Conservation (phyloP, 805 yeast species). For the Yamadazyma sp. region DNA sequence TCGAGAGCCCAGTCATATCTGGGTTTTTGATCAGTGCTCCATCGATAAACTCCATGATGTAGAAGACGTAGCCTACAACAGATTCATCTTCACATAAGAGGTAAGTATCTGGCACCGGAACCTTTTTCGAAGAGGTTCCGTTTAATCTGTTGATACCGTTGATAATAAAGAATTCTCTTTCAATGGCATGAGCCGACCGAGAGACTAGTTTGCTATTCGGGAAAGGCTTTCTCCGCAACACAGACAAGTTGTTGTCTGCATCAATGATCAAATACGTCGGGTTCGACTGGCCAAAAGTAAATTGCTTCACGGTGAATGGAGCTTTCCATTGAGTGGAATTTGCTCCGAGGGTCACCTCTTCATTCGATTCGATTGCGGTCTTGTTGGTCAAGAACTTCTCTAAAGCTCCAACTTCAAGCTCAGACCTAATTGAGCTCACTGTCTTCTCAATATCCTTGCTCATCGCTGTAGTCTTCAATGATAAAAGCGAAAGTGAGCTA, state of each 20-base stretch:
- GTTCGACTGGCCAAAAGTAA: conserved; percentile 62
- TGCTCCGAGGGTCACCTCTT: conserved; percentile 23
- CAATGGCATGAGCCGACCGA: conserved; percentile 61
- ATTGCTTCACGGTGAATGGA: conserved; percentile 47
- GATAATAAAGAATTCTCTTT: conserved; percentile 56
- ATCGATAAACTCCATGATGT: conserved; percentile 58
- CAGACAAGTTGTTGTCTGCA: conserved; percentile 38
- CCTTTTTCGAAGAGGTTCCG: conserved; percentile 24
- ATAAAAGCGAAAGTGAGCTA: not conserved
- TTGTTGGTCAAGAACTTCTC: conserved; percentile 20
- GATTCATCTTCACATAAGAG: conserved; percentile 57
- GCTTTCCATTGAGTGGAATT: conserved; percentile 20
- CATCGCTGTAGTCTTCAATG: conserved; percentile 8
- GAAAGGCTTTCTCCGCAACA: conserved; percentile 58
- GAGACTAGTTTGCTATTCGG: conserved; percentile 49
- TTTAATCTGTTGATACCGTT: conserved; percentile 34
- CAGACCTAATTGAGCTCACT: conserved; percentile 36
- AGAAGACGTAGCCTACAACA: conserved; percentile 55
- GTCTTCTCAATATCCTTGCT: conserved; percentile 19
- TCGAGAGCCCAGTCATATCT: conserved; percentile 37
- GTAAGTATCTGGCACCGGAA: conserved; percentile 56
- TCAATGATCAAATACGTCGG: conserved; percentile 57
- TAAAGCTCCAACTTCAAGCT: conserved; percentile 28
- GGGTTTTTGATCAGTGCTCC: conserved; percentile 60
- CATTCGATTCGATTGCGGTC: conserved; percentile 11